Evolutionary conservation across 2,329 filamentous ascomycete species (phyloP).

Genomic region (Podosphaera fusca): DNA sequence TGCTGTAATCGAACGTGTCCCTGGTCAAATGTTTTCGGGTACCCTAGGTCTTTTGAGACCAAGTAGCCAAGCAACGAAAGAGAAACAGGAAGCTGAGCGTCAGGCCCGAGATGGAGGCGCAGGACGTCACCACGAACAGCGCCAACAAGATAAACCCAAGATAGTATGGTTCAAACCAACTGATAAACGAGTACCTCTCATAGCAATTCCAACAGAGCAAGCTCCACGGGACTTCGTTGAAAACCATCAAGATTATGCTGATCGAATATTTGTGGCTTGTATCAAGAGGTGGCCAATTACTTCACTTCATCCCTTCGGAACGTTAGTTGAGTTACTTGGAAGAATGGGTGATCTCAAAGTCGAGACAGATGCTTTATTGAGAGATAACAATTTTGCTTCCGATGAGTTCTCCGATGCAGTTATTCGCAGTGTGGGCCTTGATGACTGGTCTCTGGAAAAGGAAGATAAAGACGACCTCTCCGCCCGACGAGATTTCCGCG

Average conservation of each 20-base stretch:
- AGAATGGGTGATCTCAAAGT: conserved; percentile 95
- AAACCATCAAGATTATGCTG: conserved; percentile 92
- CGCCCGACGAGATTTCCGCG: conserved; percentile 70
- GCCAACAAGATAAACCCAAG: conserved; percentile 90
- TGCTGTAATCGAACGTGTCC: conserved; percentile 87
- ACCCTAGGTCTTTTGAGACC: conserved; percentile 83
- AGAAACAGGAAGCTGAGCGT: conserved; percentile 95
- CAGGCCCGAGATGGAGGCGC: conserved; percentile 65
- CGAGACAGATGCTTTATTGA: conserved; percentile 85
- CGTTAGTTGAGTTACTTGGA: conserved; percentile 85
- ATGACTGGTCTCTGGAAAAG: conserved; percentile 71
- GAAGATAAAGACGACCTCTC: conserved; percentile 56
- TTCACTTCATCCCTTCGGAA: conserved; percentile 95
- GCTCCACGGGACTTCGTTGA: conserved; percentile 95
- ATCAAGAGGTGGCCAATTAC: conserved; percentile 99
- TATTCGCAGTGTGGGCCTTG: conserved; percentile 71
- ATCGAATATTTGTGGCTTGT: conserved; percentile 94
- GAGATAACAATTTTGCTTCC: conserved; percentile 95
- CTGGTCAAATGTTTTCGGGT: conserved; percentile 97
- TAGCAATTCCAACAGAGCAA: conserved; percentile 95
- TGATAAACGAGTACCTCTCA: conserved; percentile 74
- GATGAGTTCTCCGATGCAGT: conserved; percentile 97
- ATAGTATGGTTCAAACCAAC: conserved; percentile 99
- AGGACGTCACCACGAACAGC: conserved; percentile 50
- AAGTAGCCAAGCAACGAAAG: conserved; percentile 95